phyloP scores from a whole-genome alignment of 169 alveolate genomes.

The Plasmodium coatneyi region DNA sequence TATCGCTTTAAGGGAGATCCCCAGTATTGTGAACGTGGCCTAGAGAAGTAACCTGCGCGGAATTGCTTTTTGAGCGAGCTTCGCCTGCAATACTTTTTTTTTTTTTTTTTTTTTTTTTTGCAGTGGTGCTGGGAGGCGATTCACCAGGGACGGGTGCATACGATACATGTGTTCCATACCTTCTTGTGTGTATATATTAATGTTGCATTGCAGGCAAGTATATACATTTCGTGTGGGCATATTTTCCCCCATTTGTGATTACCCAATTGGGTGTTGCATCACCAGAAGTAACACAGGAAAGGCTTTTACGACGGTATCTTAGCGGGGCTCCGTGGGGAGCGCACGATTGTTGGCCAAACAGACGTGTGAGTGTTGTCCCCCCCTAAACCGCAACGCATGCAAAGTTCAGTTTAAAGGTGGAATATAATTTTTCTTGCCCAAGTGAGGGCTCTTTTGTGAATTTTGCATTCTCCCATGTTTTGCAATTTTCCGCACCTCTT shows the following conservation, averaged over 20 bases:
- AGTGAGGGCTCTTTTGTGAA: not conserved
- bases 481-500: not conserved
- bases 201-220: not conserved
- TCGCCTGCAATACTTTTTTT: not conserved
- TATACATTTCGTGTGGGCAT: not conserved
- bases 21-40: not conserved
- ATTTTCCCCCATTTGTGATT: not conserved
- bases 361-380: not conserved
- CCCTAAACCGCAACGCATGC: not conserved
- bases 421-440: not conserved
- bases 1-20: not conserved
- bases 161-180: not conserved
- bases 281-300: not conserved
- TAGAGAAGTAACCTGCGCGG: not conserved
- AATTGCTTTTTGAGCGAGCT: not conserved
- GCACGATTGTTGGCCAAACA: not conserved
- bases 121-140: not conserved
- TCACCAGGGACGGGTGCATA: not conserved
- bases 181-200: not conserved
- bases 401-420: not conserved
- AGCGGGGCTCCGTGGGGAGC: not conserved
- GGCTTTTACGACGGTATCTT: not conserved
- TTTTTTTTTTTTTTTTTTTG: conserved; percentile 1
- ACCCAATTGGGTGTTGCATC: not conserved
- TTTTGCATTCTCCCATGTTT: not conserved